phyloP scores from a whole-genome alignment of 2,329 filamentous ascomycete species.

The Venturia oleaginea region DNA sequence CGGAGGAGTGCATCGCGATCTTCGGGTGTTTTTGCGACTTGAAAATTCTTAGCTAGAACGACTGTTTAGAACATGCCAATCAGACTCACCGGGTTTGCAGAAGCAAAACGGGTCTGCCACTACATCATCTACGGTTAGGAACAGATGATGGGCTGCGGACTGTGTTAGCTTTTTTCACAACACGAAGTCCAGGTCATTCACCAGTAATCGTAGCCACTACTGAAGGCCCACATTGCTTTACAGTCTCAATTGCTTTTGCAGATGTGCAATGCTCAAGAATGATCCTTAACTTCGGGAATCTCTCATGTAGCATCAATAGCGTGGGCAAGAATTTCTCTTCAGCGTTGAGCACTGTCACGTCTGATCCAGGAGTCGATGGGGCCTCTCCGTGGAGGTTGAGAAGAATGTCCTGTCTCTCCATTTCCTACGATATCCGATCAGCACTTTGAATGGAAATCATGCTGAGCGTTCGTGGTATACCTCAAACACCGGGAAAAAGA shows the following conservation, averaged over 20 bases:
- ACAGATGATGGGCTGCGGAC: slow-evolving; percentile 60
- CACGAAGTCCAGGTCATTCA: background rate
- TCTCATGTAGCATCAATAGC: slow-evolving; percentile 59
- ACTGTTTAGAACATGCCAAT: too few relatives aligned
- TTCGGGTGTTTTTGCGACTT: slow-evolving; percentile 49
- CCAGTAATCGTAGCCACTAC: slow-evolving; percentile 71
- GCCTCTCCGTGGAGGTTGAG: slow-evolving; percentile 90
- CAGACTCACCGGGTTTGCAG: slow-evolving; percentile 56
- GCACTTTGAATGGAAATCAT: background rate
- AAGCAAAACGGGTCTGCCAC: slow-evolving; percentile 67
- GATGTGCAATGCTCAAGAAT: slow-evolving; percentile 82
- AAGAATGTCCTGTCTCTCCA: slow-evolving; percentile 76
- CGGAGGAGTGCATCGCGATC: slow-evolving; percentile 65
- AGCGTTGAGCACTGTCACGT: slow-evolving; percentile 49
- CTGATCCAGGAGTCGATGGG: slow-evolving; percentile 40
- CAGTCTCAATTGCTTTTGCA: slow-evolving; percentile 67
- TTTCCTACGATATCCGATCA: slow-evolving; percentile 41
- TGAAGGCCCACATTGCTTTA: slow-evolving; percentile 64
- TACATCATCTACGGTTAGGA: slow-evolving; percentile 69
- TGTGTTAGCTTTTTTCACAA: slow-evolving; percentile 23
- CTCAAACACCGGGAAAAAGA: slow-evolving; percentile 69
- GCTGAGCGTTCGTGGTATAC: background rate
- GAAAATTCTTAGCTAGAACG: background rate
- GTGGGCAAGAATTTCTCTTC: slow-evolving; percentile 75
- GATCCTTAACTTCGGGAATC: slow-evolving; percentile 62